Evolutionary conservation across 805 yeast species (phyloP).

Genomic region (Nakazawaea laoshanensis): DNA sequence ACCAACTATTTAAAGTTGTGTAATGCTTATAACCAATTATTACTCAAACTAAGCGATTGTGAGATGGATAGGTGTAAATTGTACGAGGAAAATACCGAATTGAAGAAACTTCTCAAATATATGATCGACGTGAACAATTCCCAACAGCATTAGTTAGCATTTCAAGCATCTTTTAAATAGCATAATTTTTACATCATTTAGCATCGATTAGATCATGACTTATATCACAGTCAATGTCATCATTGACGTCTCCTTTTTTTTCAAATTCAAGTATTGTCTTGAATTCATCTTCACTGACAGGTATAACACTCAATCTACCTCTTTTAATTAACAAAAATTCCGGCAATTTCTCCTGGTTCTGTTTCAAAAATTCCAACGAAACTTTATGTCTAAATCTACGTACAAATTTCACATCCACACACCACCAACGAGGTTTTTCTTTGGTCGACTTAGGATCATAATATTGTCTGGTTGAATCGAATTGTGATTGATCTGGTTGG

Average conservation of each 20-base stretch:
- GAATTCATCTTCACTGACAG: constrained; percentile 37
- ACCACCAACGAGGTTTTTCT: constrained; percentile 47
- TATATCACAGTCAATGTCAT: constrained; percentile 26
- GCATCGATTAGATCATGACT: constrained; percentile 4
- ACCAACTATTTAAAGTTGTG: constrained; percentile 17
- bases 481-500: constrained; percentile 31
- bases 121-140: constrained; percentile 9
- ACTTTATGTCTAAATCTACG: constrained; percentile 34
- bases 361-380: constrained; percentile 29
- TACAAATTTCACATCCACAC: constrained; percentile 38
- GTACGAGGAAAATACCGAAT: constrained; percentile 16
- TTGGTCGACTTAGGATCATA: constrained; percentile 36
- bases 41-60: constrained; percentile 14
- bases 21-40: constrained; percentile 14
- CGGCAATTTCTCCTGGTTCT: constrained; percentile 20
- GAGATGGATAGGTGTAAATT: constrained; percentile 16
- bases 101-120: constrained; percentile 17
- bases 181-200: not conserved
- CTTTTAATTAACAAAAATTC: constrained; percentile 39
- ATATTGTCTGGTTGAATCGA: constrained; percentile 33
- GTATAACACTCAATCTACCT: constrained; percentile 42
- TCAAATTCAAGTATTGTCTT: constrained; percentile 29
- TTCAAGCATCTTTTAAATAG: constrained; percentile 1
- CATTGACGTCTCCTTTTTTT: constrained; percentile 14
- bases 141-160: not conserved